phyloP scores from a whole-genome alignment of 1,284 basidiomycete species.

The Apiotrichum gamsii region DNA sequence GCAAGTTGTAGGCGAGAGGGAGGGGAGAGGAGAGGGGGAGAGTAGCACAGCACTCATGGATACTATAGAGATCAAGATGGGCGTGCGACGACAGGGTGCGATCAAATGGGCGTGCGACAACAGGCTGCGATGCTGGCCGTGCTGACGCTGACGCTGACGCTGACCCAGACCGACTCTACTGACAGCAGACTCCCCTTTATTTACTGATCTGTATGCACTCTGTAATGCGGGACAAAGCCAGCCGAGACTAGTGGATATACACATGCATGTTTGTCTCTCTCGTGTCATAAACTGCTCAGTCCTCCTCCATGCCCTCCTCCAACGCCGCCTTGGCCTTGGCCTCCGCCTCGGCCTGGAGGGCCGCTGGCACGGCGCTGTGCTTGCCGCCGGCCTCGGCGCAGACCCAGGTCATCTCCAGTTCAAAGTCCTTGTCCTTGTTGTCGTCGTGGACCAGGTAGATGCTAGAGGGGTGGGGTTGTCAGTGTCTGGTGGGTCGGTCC shows the following conservation, averaged over 20 bases:
- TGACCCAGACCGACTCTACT: too few relatives aligned
- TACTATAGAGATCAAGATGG: too few relatives aligned
- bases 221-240: too few relatives aligned
- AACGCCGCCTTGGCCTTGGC: constrained; percentile 80
- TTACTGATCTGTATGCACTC: too few relatives aligned
- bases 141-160: too few relatives aligned
- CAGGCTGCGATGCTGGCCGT: too few relatives aligned
- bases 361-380: constrained; percentile 77
- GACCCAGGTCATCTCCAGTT: constrained; percentile 97
- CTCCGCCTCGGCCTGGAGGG: constrained; percentile 79
- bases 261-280: constrained; percentile 10
- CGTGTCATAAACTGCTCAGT: constrained; percentile 25
- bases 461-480: constrained; percentile 50
- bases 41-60: too few relatives aligned
- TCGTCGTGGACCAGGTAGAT: constrained; percentile 98
- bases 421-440: constrained; percentile 80
- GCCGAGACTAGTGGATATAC: too few relatives aligned
- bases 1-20: constrained; percentile 36
- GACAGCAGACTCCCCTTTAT: too few relatives aligned
- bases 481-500: neutral
- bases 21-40: too few relatives aligned
- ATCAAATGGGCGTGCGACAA: too few relatives aligned
- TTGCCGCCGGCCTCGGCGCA: constrained; percentile 74
- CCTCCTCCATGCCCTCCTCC: constrained; percentile 74
- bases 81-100: too few relatives aligned